A percentile compares a stretch with the other conserved stretches of the same genome.
Conservation (phyloP, 176 grass and related monocot species). For the Zea luxurians region DNA sequence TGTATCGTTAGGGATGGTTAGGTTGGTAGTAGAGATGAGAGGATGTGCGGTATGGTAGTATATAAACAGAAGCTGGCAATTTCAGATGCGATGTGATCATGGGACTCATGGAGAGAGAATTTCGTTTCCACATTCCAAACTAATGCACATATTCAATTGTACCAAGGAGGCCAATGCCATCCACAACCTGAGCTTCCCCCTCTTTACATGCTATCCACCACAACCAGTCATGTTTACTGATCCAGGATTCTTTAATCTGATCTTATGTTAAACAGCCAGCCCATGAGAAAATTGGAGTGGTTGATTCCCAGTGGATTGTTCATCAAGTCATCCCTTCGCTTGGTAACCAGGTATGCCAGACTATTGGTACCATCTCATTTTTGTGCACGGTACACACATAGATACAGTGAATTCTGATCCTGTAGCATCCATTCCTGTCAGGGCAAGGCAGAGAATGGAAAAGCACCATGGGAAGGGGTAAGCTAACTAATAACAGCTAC, state of each 20-base stretch:
- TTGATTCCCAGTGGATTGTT: conserved; percentile 95
- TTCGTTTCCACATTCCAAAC: not conserved
- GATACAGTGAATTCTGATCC: conserved; percentile 7
- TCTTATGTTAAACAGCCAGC: conserved; percentile 65
- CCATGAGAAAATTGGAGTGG: conserved; percentile 96
- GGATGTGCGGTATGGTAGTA: not conserved
- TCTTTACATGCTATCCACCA: not conserved
- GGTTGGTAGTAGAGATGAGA: not conserved
- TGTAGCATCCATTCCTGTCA: conserved; percentile 33
- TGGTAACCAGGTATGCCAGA: conserved; percentile 68
- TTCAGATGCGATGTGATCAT: not conserved
- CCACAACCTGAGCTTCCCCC: not conserved
- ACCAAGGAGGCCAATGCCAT: not conserved
- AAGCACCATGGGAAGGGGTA: conserved; percentile 89
- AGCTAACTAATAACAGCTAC: conserved; percentile 14
- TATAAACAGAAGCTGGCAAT: not conserved
- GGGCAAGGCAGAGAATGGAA: conserved; percentile 72
- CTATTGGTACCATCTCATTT: conserved; percentile 2
- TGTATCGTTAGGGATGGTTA: not conserved
- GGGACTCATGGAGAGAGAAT: not conserved
- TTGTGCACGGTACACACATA: not conserved
- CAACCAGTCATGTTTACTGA: conserved; percentile 31
- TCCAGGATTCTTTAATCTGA: conserved; percentile 18
- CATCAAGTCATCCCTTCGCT: conserved; percentile 85
- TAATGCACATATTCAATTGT: conserved; percentile 5